These are phyloP conservation scores for Fusarium devonianum DNA, from an alignment of 2,329 filamentous ascomycete species.

Conservation along the genomic window DNA sequence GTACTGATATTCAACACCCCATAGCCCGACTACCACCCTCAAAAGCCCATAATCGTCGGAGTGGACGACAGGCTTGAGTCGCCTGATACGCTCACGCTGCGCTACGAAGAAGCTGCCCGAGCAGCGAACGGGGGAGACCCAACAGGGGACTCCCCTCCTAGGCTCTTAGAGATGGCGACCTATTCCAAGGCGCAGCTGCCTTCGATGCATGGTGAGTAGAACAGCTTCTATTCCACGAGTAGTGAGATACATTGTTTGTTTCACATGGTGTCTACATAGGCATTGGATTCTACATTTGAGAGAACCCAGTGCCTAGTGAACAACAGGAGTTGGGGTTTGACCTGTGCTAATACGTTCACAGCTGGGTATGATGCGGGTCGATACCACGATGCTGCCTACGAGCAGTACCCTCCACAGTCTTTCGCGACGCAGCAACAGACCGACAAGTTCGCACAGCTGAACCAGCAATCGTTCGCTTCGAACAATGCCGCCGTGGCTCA, in stretches of 20 bases:
- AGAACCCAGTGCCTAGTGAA: background rate
- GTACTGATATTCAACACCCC: constrained; percentile 38
- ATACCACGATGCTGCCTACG: constrained; percentile 65
- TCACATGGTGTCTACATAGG: too few species aligned
- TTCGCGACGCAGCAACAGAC: constrained; percentile 58
- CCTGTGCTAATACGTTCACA: constrained; percentile 21
- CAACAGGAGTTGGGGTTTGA: background rate
- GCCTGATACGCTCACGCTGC: constrained; percentile 63
- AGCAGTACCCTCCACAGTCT: constrained; percentile 58
- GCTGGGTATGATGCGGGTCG: constrained; percentile 67
- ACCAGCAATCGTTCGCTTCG: constrained; percentile 63
- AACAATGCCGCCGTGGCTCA: constrained; percentile 70
- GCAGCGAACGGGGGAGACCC: constrained; percentile 61
- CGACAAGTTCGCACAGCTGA: constrained; percentile 61
- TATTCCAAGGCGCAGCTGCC: constrained; percentile 81
- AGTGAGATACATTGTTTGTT: constrained; percentile 25
- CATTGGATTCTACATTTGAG: background rate
- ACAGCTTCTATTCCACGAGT: constrained; percentile 27
- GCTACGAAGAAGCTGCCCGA: constrained; percentile 63
- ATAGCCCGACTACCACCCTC: constrained; percentile 61
- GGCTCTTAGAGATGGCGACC: constrained; percentile 51
- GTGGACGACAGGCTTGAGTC: constrained; percentile 64
- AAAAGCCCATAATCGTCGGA: constrained; percentile 63
- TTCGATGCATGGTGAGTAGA: constrained; percentile 80
- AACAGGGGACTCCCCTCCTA: constrained; percentile 62